A percentile compares a stretch with the other conserved stretches of the same genome.
Conservation (phyloP, 2,329 filamentous ascomycete genomes). For the Beauveria australis region DNA sequence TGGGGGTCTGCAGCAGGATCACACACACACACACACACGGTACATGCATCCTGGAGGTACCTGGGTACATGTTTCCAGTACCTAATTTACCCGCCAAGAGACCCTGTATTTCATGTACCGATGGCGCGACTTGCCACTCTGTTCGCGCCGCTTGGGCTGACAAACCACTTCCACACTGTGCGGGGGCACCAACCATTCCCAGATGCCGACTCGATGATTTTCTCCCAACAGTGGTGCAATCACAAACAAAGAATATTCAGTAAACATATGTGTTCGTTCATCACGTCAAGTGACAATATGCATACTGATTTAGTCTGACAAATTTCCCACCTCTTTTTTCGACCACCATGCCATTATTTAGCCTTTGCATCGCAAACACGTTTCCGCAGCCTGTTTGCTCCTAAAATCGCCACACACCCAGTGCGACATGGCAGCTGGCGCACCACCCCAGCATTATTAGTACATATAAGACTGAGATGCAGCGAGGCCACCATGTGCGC, state of each 20-base stretch:
- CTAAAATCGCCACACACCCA: slow-evolving; percentile 7
- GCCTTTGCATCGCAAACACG: background rate
- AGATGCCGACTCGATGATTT: background rate
- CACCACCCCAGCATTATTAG: too few species aligned
- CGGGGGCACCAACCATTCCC: background rate
- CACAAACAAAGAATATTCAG: background rate
- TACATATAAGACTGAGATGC: background rate
- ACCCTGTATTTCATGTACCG: background rate
- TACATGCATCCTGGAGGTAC: too few species aligned
- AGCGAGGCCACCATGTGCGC: background rate
- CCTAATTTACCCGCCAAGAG: too few species aligned
- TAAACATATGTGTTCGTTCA: background rate
- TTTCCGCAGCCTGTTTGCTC: slow-evolving; percentile 1
- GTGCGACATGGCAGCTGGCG: background rate
- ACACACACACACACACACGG: background rate
- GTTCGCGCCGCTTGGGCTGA: slow-evolving; percentile 1
- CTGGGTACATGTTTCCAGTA: too few species aligned
- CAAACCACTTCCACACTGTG: slow-evolving; percentile 5
- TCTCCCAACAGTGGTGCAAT: background rate
- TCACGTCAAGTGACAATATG: background rate
- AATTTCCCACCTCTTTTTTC: background rate
- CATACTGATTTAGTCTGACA: background rate
- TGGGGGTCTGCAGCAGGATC: background rate
- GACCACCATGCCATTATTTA: background rate
- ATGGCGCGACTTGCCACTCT: slow-evolving; percentile 10